Evolutionary conservation across 345 rosid species (phyloP).

Genomic region (Brassica incana): DNA sequence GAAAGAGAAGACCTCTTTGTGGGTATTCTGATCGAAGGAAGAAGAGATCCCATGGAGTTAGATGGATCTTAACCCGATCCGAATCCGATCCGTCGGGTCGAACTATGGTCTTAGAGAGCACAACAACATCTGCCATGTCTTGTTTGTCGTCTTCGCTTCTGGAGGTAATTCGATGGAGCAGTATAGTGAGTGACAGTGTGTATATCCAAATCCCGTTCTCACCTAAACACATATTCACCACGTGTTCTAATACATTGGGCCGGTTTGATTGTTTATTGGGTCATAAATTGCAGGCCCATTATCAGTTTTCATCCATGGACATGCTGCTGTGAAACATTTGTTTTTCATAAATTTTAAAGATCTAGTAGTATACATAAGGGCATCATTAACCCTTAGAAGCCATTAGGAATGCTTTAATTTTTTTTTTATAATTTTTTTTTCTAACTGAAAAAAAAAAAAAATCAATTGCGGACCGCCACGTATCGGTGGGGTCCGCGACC

Average conservation of each 20-base stretch:
- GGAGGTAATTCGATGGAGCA: background rate
- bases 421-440: no score
- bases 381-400: no score
- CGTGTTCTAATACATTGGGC: background rate
- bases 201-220: background rate
- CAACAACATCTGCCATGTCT: background rate
- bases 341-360: no score
- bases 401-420: no score
- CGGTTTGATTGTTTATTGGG: background rate
- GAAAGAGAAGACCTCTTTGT: constrained; percentile 17
- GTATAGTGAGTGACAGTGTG: background rate
- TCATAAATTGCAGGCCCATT: background rate
- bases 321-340: no score
- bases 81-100: background rate
- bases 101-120: background rate
- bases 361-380: no score
- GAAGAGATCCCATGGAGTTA: constrained; percentile 35
- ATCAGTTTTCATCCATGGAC: background rate
- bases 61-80: constrained; percentile 13
- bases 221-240: background rate
- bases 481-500: no score
- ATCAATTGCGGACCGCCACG: no score
- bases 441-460: no score
- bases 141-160: background rate
- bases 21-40: background rate